phyloP scores from a whole-genome alignment of 768 basidiomycete genomes.

The Austroboletus eburneus region DNA sequence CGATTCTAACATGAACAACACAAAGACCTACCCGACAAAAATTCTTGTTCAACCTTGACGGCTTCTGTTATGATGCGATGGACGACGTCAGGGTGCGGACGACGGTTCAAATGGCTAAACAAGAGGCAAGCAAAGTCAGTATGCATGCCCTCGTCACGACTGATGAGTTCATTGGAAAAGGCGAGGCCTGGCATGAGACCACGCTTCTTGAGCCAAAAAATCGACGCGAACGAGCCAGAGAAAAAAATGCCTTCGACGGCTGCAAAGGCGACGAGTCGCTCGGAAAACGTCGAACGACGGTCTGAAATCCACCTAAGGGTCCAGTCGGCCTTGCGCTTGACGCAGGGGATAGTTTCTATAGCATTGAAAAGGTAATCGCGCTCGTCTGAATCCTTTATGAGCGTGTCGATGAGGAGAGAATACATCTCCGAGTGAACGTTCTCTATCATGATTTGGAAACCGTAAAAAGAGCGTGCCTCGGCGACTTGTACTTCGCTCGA shows the following conservation, averaged over 20 bases:
- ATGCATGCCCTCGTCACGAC: slow-evolving; percentile 93
- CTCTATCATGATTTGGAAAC: slow-evolving; percentile 99
- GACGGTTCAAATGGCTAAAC: neutral
- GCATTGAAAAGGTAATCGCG: slow-evolving; percentile 87
- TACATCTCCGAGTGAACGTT: slow-evolving; percentile 97
- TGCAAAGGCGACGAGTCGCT: slow-evolving; percentile 89
- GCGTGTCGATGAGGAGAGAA: slow-evolving; percentile 91
- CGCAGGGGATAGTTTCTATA: slow-evolving; percentile 89
- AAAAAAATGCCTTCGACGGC: slow-evolving; percentile 97
- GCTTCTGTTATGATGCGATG: slow-evolving; percentile 37
- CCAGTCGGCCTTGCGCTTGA: slow-evolving; percentile 94
- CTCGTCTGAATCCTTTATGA: slow-evolving; percentile 76
- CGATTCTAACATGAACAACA: no score
- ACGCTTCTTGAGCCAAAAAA: slow-evolving; percentile 97
- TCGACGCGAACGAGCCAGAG: slow-evolving; percentile 91
- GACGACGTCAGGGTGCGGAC: neutral
- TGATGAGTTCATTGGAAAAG: slow-evolving; percentile 96
- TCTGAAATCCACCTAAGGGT: slow-evolving; percentile 91
- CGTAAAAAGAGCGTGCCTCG: slow-evolving; percentile 95
- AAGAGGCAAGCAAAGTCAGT: slow-evolving; percentile 89
- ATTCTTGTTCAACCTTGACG: no score
- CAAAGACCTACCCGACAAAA: slow-evolving; percentile 53
- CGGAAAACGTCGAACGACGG: slow-evolving; percentile 73
- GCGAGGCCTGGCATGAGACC: slow-evolving; percentile 97
- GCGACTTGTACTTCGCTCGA: slow-evolving; percentile 88